Evolutionary conservation across 2,329 filamentous ascomycete species (phyloP).

Genomic region (Exophiala dermatitidis): DNA sequence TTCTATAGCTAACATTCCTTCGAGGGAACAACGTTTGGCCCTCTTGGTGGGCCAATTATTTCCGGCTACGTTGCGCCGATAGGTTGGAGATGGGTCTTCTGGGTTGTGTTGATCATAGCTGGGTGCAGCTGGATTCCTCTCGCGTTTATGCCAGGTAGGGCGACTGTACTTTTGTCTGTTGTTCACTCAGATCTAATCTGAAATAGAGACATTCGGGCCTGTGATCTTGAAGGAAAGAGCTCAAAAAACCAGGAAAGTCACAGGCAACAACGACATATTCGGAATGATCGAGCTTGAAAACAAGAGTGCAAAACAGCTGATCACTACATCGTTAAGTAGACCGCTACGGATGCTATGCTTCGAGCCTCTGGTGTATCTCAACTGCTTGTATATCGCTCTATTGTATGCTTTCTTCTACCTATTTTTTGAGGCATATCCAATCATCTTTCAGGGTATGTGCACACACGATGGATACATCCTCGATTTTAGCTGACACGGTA

Average conservation of each 20-base stretch:
- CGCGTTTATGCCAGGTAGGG: no score
- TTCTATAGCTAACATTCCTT: no score
- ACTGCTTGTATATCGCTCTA: slow-evolving; percentile 42
- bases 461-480: no score
- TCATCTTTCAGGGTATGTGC: slow-evolving; percentile 34
- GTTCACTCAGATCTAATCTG: no score
- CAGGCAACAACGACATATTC: slow-evolving; percentile 35
- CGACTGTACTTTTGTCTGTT: no score
- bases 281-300: slow-evolving; percentile 42
- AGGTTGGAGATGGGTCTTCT: no score
- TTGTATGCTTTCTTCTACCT: slow-evolving; percentile 44
- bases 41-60: no score
- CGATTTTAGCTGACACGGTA: no score
- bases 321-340: slow-evolving; percentile 40
- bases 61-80: no score
- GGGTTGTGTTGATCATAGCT: no score
- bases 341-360: slow-evolving; percentile 42
- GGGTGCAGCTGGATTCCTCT: no score
- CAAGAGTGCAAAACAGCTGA: slow-evolving; percentile 35
- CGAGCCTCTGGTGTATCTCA: slow-evolving; percentile 43
- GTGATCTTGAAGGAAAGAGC: slow-evolving; percentile 38
- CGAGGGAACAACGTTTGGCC: no score
- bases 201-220: slow-evolving; percentile 13
- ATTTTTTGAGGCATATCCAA: slow-evolving; percentile 43
- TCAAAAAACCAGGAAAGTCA: slow-evolving; percentile 33